phyloP scores from a whole-genome alignment of 768 basidiomycete genomes.

The Clitopilus passeckerianus region DNA sequence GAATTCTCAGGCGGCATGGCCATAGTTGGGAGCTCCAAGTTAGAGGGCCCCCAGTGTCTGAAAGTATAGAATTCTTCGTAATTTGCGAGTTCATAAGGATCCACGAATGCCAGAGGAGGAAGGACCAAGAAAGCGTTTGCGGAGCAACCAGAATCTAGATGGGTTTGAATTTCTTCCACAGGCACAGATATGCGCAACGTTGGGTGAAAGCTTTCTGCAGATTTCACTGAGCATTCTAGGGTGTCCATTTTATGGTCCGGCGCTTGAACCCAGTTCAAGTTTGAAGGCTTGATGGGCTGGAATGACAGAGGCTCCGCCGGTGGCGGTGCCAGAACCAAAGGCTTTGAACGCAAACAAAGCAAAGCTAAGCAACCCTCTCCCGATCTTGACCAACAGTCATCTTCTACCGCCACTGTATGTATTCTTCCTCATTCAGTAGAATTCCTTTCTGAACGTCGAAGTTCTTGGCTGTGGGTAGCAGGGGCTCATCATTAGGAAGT shows the following conservation, averaged over 20 bases:
- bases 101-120: conserved; percentile 39
- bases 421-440: neutral
- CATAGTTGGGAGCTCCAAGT: conserved; percentile 40
- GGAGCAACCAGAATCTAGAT: conserved; percentile 21
- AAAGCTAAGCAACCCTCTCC: neutral
- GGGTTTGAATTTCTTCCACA: conserved; percentile 6
- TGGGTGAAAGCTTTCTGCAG: conserved; percentile 34
- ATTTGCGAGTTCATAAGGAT: conserved; percentile 42
- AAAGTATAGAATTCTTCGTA: conserved; percentile 31
- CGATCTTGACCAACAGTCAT: neutral
- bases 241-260: conserved; percentile 12
- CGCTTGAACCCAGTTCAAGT: neutral
- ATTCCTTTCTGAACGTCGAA: too few species aligned
- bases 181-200: conserved; percentile 23
- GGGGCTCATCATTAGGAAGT: neutral
- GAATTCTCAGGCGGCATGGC: conserved; percentile 24
- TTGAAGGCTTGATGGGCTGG: too few species aligned
- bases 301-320: too few species aligned
- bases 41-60: conserved; percentile 34
- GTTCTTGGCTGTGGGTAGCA: too few species aligned
- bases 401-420: neutral
- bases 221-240: conserved; percentile 22
- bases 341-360: neutral
- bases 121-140: conserved; percentile 33
- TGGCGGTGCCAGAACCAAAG: neutral